phyloP scores from a whole-genome alignment of 352 stramenopile species.

The Thalassiosira mediterranea region DNA sequence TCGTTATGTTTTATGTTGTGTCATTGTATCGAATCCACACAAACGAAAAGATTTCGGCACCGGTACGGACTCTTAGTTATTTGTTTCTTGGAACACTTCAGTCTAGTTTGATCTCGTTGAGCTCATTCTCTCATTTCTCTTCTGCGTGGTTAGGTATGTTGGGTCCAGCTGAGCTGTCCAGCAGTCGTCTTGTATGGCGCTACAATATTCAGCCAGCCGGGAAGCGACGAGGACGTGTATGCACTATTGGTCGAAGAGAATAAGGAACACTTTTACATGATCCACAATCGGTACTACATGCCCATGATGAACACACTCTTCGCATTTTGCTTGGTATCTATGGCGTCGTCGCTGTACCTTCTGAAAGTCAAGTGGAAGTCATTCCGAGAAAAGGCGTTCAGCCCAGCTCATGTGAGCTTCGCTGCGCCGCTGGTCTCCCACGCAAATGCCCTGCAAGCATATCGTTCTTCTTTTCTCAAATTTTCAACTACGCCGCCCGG shows the following conservation, averaged over 20 bases:
- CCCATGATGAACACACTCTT: constrained; percentile 73
- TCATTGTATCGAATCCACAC: constrained; percentile 70
- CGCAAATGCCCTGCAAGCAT: constrained; percentile 75
- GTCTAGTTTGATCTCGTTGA: no score
- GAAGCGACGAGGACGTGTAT: constrained; percentile 39
- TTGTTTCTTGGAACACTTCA: no score
- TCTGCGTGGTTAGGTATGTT: no score
- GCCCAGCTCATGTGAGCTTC: constrained; percentile 77
- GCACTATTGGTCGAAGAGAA: constrained; percentile 22
- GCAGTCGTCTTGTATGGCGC: constrained; percentile 72
- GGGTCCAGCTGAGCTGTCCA: constrained; percentile 78
- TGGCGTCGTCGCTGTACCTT: constrained; percentile 62
- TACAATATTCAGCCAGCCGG: constrained; percentile 78
- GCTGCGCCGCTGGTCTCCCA: constrained; percentile 70
- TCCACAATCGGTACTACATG: constrained; percentile 67
- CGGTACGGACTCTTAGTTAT: no score
- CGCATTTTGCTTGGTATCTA: constrained; percentile 63
- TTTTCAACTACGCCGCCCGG: constrained; percentile 45
- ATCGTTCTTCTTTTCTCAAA: constrained; percentile 55
- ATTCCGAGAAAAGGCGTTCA: constrained; percentile 73
- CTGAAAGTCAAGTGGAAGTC: constrained; percentile 60
- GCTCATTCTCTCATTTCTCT: no score
- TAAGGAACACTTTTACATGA: constrained; percentile 29
- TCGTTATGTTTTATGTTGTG: constrained; percentile 78
- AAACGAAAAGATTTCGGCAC: constrained; percentile 74